These are phyloP conservation scores for Globisporangium lucens DNA, from an alignment of 352 stramenopile genomes.

Conservation along the genomic window DNA sequence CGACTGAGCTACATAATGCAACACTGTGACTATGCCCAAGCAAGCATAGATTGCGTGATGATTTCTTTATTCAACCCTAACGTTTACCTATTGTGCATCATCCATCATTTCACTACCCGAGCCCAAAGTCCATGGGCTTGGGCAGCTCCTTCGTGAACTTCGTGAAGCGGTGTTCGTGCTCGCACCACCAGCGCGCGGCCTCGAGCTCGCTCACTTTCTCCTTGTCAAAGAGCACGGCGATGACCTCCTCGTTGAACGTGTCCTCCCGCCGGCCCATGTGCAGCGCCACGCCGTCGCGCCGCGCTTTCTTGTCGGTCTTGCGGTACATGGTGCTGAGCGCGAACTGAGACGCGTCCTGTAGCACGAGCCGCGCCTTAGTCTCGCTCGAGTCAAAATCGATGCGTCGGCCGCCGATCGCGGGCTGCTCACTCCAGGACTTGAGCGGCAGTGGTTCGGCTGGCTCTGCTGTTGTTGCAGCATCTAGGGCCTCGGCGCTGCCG, in stretches of 20 bases:
- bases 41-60: too few relatives aligned
- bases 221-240: slow-evolving; percentile 81
- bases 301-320: slow-evolving; percentile 77
- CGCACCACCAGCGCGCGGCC: slow-evolving; percentile 65
- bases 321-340: slow-evolving; percentile 85
- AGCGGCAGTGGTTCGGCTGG: slow-evolving; percentile 6
- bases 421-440: slow-evolving; percentile 50
- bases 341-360: slow-evolving; percentile 76
- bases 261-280: slow-evolving; percentile 75
- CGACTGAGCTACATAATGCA: too few relatives aligned
- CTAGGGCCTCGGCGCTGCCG: neutral
- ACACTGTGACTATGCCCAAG: too few relatives aligned
- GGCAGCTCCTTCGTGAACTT: slow-evolving; percentile 19
- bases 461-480: neutral
- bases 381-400: slow-evolving; percentile 71
- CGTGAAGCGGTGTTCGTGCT: slow-evolving; percentile 68
- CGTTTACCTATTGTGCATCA: neutral
- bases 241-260: slow-evolving; percentile 76
- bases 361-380: slow-evolving; percentile 64
- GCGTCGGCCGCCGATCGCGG: slow-evolving; percentile 43
- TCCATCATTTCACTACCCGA: neutral
- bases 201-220: slow-evolving; percentile 79
- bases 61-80: neutral
- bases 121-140: slow-evolving; percentile 10
- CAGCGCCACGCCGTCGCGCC: slow-evolving; percentile 66